A percentile compares a stretch with the other conserved stretches of the same genome.
phyloP scores from a whole-genome alignment of 345 rosid genomes.

The Eucalyptus victrix region DNA sequence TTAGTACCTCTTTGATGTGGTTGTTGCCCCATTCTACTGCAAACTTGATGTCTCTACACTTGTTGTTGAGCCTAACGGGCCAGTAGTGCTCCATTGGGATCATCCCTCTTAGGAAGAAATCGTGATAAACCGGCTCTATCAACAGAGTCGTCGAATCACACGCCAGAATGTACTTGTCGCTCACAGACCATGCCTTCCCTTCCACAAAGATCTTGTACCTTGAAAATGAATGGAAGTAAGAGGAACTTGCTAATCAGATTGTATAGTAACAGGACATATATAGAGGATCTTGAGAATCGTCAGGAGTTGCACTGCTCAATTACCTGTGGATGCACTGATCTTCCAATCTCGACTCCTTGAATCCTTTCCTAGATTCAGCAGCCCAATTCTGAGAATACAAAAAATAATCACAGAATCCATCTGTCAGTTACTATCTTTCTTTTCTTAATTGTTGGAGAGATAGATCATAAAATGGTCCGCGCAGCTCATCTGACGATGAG shows the following conservation, averaged over 20 bases:
- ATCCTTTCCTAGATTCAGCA: slow-evolving; percentile 7
- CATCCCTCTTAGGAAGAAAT: slow-evolving; percentile 32
- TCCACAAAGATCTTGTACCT: slow-evolving; percentile 43
- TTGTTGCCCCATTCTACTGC: slow-evolving; percentile 41
- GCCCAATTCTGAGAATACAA: slow-evolving; percentile 16
- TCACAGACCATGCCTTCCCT: slow-evolving; percentile 41
- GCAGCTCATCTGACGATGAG: not conserved
- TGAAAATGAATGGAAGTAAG: not conserved
- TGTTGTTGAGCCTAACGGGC: slow-evolving; percentile 21
- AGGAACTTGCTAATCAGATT: not conserved
- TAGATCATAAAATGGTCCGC: not conserved
- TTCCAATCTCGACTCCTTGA: slow-evolving; percentile 15
- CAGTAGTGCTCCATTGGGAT: slow-evolving; percentile 31
- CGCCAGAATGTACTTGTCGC: slow-evolving; percentile 29
- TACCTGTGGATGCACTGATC: slow-evolving; percentile 47
- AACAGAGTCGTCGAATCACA: slow-evolving; percentile 25
- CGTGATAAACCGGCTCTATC: slow-evolving; percentile 17
- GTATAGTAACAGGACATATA: not conserved
- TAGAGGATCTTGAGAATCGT: not conserved
- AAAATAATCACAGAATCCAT: not conserved
- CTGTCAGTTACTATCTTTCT: not conserved
- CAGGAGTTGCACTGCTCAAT: not conserved
- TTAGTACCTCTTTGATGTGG: slow-evolving; percentile 11
- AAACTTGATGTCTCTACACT: slow-evolving; percentile 26
- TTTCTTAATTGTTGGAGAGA: not conserved